These are phyloP conservation scores for Globisporangium radiosum DNA, from an alignment of 352 stramenopile genomes.

Conservation along the genomic window DNA sequence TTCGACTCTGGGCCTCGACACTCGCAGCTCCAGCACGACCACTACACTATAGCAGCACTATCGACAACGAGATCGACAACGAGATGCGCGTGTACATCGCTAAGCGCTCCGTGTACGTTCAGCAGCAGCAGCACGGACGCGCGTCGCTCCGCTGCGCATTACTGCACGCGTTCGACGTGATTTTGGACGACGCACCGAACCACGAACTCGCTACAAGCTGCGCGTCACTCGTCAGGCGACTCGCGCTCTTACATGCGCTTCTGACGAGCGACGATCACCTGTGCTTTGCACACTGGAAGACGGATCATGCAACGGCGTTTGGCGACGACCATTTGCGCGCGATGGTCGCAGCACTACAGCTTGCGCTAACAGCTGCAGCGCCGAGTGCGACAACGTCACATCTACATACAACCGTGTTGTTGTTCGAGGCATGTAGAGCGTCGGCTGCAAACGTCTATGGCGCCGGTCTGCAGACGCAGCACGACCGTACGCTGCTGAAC, in stretches of 20 bases:
- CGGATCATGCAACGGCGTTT: neutral
- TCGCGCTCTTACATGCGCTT: slow-evolving; percentile 17
- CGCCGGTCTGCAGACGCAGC: slow-evolving; percentile 9
- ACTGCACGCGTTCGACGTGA: slow-evolving; percentile 18
- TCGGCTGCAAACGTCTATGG: slow-evolving; percentile 27
- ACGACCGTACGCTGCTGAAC: slow-evolving; percentile 22
- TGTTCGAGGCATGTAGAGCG: neutral
- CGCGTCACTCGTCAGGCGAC: slow-evolving; percentile 17
- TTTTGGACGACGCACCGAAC: slow-evolving; percentile 15
- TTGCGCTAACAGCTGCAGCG: neutral
- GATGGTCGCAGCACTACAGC: slow-evolving; percentile 3
- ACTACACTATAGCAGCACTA: neutral
- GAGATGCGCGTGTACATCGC: too few species aligned
- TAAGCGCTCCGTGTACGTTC: too few species aligned
- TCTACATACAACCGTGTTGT: too few species aligned
- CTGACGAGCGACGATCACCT: slow-evolving; percentile 13
- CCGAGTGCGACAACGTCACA: neutral
- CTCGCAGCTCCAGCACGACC: neutral
- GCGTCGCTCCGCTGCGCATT: slow-evolving; percentile 20
- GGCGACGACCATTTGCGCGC: slow-evolving; percentile 8
- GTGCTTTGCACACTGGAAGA: slow-evolving; percentile 11
- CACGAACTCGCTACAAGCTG: slow-evolving; percentile 5
- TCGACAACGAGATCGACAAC: slow-evolving; percentile 2
- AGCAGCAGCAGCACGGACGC: slow-evolving; percentile 7
- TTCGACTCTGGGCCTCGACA: slow-evolving; percentile 52